Evolutionary conservation across 2,329 filamentous ascomycete genomes (phyloP).

Genomic region (Nemania bipapillata): DNA sequence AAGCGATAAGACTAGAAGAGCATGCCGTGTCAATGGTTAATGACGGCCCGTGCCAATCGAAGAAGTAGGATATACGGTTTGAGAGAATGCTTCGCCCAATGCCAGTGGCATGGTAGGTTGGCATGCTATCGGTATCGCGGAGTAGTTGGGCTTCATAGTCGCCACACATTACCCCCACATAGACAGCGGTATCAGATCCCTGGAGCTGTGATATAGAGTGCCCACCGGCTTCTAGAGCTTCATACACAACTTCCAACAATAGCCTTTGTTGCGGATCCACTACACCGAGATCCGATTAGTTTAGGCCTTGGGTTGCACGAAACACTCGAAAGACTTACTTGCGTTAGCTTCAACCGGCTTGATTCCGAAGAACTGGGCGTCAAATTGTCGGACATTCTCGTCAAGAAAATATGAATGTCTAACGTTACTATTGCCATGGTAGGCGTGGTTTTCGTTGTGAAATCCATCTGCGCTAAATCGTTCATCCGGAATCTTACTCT

Average conservation of each 20-base stretch:
- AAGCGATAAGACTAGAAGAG: neutral
- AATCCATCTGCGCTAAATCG: neutral
- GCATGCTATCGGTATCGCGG: neutral
- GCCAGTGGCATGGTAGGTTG: neutral
- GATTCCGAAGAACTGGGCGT: neutral
- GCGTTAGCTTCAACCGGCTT: neutral
- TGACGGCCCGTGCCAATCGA: neutral
- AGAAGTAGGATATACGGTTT: neutral
- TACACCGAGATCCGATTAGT: too few relatives aligned
- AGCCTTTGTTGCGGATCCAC: conserved; percentile 36
- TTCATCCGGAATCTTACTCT: neutral
- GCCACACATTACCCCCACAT: neutral
- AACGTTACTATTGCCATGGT: neutral
- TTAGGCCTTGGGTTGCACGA: too few relatives aligned
- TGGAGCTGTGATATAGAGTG: too few relatives aligned
- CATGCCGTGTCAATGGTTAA: neutral
- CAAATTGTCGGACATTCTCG: neutral
- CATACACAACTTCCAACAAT: conserved; percentile 32
- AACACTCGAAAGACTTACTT: too few relatives aligned
- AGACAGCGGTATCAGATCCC: neutral
- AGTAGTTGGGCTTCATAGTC: neutral
- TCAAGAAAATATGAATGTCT: neutral
- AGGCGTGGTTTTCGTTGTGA: neutral
- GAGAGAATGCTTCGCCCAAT: neutral
- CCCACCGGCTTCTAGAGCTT: neutral